A percentile compares a stretch with the other conserved stretches of the same genome.
Conservation (phyloP, 2,329 filamentous ascomycete genomes). For the Phyllosticta paracitricarpa region DNA sequence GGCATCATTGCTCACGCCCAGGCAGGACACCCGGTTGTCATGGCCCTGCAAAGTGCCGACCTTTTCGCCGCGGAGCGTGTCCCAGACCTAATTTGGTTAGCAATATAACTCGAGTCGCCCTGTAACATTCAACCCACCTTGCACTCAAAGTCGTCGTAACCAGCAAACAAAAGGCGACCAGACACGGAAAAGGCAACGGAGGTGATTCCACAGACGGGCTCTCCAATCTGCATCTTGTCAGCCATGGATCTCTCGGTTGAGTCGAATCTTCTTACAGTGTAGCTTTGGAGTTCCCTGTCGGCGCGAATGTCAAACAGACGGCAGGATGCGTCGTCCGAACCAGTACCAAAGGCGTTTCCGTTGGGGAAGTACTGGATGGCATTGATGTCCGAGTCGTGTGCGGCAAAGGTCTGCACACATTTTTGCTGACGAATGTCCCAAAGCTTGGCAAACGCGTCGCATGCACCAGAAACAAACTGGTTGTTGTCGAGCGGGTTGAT, state of each 20-base stretch:
- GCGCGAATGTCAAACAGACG: slow-evolving; percentile 95
- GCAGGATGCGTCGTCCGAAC: slow-evolving; percentile 95
- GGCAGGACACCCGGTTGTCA: slow-evolving; percentile 96
- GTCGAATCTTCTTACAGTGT: slow-evolving; percentile 43
- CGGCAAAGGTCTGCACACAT: slow-evolving; percentile 96
- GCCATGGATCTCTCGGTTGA: background rate
- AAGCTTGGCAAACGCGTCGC: slow-evolving; percentile 94
- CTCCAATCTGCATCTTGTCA: slow-evolving; percentile 62
- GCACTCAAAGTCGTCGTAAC: slow-evolving; percentile 99
- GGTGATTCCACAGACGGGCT: slow-evolving; percentile 94
- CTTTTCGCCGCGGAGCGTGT: slow-evolving; percentile 91
- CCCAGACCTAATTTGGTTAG: slow-evolving; percentile 67
- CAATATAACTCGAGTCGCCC: slow-evolving; percentile 10
- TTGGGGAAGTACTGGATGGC: slow-evolving; percentile 99
- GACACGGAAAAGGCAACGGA: slow-evolving; percentile 98
- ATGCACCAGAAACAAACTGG: slow-evolving; percentile 98
- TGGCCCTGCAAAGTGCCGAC: slow-evolving; percentile 94
- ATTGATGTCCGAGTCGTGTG: slow-evolving; percentile 98
- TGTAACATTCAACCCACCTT: slow-evolving; percentile 57
- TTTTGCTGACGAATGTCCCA: slow-evolving; percentile 99
- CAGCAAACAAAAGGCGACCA: slow-evolving; percentile 86
- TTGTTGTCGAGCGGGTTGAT: slow-evolving; percentile 99
- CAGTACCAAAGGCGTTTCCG: slow-evolving; percentile 95
- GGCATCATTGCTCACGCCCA: slow-evolving; percentile 97
- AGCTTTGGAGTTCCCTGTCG: slow-evolving; percentile 66